Percentiles rank a stretch among this genome's conserved stretches.
Conservation (phyloP, 495 filamentous ascomycete species). For the Chaetomium cochliodes region DNA sequence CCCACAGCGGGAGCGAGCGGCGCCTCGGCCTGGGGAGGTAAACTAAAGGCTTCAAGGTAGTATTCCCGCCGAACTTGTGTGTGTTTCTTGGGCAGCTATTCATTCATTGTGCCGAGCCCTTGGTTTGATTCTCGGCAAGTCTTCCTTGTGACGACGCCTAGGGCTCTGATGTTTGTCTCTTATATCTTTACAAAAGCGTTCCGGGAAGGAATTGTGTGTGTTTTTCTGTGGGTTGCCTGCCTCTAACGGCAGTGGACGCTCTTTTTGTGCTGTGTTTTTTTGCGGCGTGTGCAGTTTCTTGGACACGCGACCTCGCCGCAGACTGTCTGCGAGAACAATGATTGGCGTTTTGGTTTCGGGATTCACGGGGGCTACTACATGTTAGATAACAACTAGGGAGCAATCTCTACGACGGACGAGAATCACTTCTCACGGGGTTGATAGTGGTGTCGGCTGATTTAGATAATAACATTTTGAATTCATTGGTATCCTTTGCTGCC, state of each 20-base stretch:
- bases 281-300: no score
- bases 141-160: no score
- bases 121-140: not conserved
- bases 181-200: not conserved
- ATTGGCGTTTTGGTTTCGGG: not conserved
- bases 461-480: not conserved
- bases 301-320: not conserved
- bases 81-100: not conserved
- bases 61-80: constrained; percentile 1
- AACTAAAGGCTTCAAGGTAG: not conserved
- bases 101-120: not conserved
- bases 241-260: not conserved
- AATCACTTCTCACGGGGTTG: constrained; percentile 4
- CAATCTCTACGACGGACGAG: constrained; percentile 27
- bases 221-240: not conserved
- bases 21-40: constrained; percentile 13
- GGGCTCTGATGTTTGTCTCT: not conserved
- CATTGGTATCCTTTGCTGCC: not conserved
- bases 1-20: constrained; percentile 4
- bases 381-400: constrained; percentile 29
- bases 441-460: not conserved
- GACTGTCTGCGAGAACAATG: not conserved
- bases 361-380: constrained; percentile 11
- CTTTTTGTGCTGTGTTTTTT: not conserved
- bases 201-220: not conserved